Evolutionary conservation across 169 alveolate genomes (phyloP), one percentile per base, ranked within the genome.

Genomic region (Eimeria necatrix): DNA sequence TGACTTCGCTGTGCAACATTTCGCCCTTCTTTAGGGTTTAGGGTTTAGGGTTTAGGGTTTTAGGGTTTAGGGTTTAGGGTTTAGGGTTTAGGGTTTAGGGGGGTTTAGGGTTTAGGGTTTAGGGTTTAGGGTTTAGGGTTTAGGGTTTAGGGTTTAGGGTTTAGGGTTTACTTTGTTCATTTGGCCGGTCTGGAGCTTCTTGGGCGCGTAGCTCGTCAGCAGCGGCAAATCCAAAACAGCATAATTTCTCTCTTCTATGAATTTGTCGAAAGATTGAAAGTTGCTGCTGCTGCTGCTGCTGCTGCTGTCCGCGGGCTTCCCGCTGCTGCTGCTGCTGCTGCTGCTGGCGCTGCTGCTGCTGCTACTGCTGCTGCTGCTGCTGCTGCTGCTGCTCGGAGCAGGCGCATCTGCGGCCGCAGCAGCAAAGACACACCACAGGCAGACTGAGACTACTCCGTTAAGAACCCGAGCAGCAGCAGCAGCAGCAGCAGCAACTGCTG

Each of bases 241-340:
- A 94, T 89, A 98, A 51, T 96, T 97, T 18, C 97, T 95, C 70
- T 97, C 98, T 49, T 96, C 95, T 89, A 98, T 78, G 68, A 95
- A 98, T n/a, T 96, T 96, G 76, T 97, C 99, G 53, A 98, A 98
- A 0, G 98, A 96, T 85, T 97, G 97, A 92, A 98, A 98, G 32
- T 92, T 94, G 6, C 98, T 96, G 24, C 85, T 96, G 6, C 89
- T 83, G 86, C 86, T 14, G 51, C 80, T 26, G 70, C 41, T 60
- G 41, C 14, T 14, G 46, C 22, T 14, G 14, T 56, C 64, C 64
- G 8, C 14, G 64, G 20, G 8, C 20, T 14, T 56, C 20, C 64
- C 14, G 64, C 64, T 56, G n/a, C n/a, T n/a, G n/a, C n/a, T n/a
- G n/a, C n/a, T n/a, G n/a, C n/a, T n/a, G n/a, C n/a, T n/a, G n/a